Conservation (phyloP, 345 rosid genomes). For the Orychophragmus violaceus region DNA sequence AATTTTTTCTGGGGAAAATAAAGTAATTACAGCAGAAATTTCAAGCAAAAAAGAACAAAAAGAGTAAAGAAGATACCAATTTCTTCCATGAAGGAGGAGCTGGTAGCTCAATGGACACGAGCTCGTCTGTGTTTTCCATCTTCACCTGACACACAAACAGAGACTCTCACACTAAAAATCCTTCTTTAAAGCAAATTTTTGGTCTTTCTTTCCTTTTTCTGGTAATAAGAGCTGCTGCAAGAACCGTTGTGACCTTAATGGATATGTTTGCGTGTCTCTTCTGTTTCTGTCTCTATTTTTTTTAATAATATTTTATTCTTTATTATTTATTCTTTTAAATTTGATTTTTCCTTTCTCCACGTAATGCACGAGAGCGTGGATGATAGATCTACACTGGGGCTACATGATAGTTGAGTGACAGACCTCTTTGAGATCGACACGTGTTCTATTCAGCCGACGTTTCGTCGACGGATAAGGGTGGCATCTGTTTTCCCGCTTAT, state of each 20-base stretch:
- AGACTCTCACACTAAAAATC: background rate
- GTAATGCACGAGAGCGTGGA: conserved; percentile 24
- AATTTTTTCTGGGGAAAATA: background rate
- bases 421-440: conserved; percentile 13
- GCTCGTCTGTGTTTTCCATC: conserved; percentile 50
- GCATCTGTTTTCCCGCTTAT: conserved; percentile 15
- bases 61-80: conserved; percentile 39
- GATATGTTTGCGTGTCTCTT: conserved; percentile 31
- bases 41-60: background rate
- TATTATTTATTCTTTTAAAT: background rate
- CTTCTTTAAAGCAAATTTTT: background rate
- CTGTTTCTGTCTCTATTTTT: background rate
- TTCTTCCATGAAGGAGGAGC: conserved; percentile 84
- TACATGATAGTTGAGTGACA: conserved; percentile 21
- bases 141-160: conserved; percentile 11
- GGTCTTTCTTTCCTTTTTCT: conserved; percentile 13
- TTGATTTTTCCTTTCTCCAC: background rate
- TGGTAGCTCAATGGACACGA: conserved; percentile 62
- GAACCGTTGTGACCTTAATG: conserved; percentile 19
- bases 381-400: conserved; percentile 7
- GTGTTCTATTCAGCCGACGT: conserved; percentile 14
- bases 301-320: background rate
- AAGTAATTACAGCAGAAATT: background rate
- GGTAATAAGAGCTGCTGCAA: conserved; percentile 9
- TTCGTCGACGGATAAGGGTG: conserved; percentile 11